phyloP scores from a whole-genome alignment of 768 basidiomycete species.

The Suillus variegatus region DNA sequence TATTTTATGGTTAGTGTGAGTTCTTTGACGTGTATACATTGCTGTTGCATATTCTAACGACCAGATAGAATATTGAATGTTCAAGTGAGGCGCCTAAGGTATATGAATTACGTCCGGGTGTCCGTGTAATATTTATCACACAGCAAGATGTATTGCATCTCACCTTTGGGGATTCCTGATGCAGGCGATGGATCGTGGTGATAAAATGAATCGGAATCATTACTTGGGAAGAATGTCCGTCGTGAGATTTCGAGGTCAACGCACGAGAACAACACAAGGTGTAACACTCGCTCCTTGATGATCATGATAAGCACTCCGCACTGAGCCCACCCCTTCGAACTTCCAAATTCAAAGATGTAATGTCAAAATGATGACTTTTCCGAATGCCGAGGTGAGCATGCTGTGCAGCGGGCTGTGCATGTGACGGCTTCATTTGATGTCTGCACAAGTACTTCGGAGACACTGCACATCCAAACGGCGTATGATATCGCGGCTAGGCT shows the following conservation, averaged over 20 bases:
- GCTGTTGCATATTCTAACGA: neutral
- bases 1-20: conserved; percentile 2
- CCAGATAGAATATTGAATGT: neutral
- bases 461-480: neutral
- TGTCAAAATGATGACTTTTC: neutral
- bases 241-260: neutral
- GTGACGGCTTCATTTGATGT: neutral
- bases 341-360: neutral
- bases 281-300: neutral
- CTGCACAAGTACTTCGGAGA: neutral
- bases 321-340: neutral
- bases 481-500: neutral
- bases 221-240: neutral
- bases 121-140: neutral
- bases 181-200: neutral
- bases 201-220: neutral
- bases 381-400: neutral
- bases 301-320: neutral
- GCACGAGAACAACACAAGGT: neutral
- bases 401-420: neutral
- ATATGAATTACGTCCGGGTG: neutral
- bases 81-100: neutral
- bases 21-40: neutral
- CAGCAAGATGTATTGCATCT: neutral
- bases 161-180: neutral